Conservation (phyloP, 139 green algal species). For the Klebsormidium nitens region DNA sequence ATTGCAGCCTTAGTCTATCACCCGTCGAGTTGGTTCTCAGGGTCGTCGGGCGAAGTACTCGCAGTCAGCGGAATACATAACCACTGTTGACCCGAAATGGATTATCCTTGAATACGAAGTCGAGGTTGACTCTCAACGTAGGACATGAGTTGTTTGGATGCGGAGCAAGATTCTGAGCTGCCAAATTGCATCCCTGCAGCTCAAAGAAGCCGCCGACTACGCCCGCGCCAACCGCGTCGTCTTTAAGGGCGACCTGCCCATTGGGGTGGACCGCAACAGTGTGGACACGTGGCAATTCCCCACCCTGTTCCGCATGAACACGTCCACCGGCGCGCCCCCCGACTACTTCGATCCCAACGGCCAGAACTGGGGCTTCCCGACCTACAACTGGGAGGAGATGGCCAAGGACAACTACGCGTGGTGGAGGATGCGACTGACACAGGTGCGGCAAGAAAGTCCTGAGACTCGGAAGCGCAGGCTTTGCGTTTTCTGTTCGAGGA, state of each 20-base stretch:
- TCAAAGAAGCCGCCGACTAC: slow-evolving; percentile 60
- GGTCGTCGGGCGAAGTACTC: too few relatives aligned
- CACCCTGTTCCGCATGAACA: slow-evolving; percentile 84
- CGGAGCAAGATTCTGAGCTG: slow-evolving; percentile 3
- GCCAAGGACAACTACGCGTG: slow-evolving; percentile 76
- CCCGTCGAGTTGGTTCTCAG: too few relatives aligned
- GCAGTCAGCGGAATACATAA: too few relatives aligned
- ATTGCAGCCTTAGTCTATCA: too few relatives aligned
- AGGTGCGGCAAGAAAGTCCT: slow-evolving; percentile 27
- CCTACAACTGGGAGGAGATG: slow-evolving; percentile 97
- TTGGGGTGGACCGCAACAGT: slow-evolving; percentile 87
- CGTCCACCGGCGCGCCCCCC: slow-evolving; percentile 78
- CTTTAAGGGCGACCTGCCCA: slow-evolving; percentile 95
- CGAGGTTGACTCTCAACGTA: too few relatives aligned
- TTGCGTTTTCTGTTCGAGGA: too few relatives aligned
- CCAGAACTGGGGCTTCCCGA: slow-evolving; percentile 96
- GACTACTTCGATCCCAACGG: slow-evolving; percentile 83
- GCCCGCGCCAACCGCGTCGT: slow-evolving; percentile 59
- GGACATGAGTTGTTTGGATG: too few relatives aligned
- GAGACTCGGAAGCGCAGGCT: too few relatives aligned
- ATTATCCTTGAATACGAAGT: too few relatives aligned
- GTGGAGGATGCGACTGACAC: slow-evolving; percentile 70
- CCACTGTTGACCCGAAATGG: too few relatives aligned
- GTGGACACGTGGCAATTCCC: slow-evolving; percentile 88
- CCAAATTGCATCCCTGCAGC: slow-evolving; percentile 46